Evolutionary conservation across 306 rosid genomes (phyloP).

Genomic region (Erythrophleum fordii): DNA sequence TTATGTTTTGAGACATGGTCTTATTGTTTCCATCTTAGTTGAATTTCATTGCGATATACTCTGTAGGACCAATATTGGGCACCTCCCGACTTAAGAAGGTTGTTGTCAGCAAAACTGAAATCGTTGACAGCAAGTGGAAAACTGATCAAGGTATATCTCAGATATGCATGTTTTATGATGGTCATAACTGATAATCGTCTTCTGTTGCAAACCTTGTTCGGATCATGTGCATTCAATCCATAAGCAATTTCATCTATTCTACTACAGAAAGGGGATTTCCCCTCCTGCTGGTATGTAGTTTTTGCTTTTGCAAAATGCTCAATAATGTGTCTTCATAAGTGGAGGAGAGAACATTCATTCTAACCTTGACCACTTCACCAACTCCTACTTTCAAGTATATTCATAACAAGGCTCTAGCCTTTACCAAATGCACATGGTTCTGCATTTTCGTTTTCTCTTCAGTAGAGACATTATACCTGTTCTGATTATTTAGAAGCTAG

Average conservation of each 20-base stretch:
- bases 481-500: background rate
- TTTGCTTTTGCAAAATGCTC: background rate
- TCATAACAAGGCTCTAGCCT: background rate
- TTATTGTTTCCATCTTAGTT: conserved; percentile 28
- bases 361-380: background rate
- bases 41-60: conserved; percentile 35
- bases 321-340: background rate
- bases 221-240: background rate
- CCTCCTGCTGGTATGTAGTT: background rate
- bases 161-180: conserved; percentile 10
- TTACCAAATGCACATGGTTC: background rate
- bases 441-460: conserved; percentile 2
- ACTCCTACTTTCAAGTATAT: background rate
- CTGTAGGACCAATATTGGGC: conserved; percentile 88
- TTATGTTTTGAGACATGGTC: background rate
- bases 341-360: background rate
- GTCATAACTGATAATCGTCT: conserved; percentile 17
- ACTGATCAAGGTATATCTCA: conserved; percentile 74
- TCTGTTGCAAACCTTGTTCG: conserved; percentile 12
- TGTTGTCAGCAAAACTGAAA: conserved; percentile 78
- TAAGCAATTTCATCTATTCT: background rate
- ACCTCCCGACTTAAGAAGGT: conserved; percentile 81
- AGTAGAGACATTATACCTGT: background rate
- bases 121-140: conserved; percentile 74
- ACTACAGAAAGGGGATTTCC: conserved; percentile 3